Percentiles rank a stretch among this genome's conserved stretches.
phyloP scores from a whole-genome alignment of 2,329 filamentous ascomycete species.

The Piedraia hortae region DNA sequence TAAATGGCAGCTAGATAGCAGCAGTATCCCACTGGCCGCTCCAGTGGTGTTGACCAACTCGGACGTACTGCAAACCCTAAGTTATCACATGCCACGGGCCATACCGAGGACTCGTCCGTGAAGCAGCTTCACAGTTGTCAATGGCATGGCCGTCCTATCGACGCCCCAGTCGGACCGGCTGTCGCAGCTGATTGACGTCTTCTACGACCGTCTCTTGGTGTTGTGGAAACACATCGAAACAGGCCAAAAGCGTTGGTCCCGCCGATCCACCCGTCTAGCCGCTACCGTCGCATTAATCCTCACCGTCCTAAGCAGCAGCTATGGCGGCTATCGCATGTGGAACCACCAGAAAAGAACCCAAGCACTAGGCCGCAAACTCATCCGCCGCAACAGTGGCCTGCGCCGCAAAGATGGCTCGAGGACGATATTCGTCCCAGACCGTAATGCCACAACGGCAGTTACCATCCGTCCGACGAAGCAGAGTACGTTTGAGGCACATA shows the following conservation, averaged over 20 bases:
- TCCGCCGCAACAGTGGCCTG: constrained; percentile 67
- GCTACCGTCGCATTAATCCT: constrained; percentile 49
- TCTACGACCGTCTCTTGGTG: constrained; percentile 18
- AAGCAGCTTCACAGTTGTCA: too few species aligned
- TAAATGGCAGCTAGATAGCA: too few species aligned
- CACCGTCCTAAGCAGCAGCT: constrained; percentile 52
- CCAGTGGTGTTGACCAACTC: too few species aligned
- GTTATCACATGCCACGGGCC: too few species aligned
- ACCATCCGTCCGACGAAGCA: constrained; percentile 72
- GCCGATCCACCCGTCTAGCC: constrained; percentile 43
- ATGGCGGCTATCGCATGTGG: constrained; percentile 58
- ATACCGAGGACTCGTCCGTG: too few species aligned
- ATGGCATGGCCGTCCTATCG: constrained; percentile 59
- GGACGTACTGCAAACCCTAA: too few species aligned
- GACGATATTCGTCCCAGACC: constrained; percentile 86
- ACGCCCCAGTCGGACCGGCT: constrained; percentile 28
- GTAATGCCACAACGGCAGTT: constrained; percentile 66
- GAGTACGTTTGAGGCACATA: constrained; percentile 87
- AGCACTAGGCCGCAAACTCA: constrained; percentile 53
- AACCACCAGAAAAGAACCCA: constrained; percentile 44
- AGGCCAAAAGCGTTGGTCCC: constrained; percentile 23
- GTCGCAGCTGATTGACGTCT: constrained; percentile 10
- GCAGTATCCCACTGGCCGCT: too few species aligned
- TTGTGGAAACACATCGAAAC: constrained; percentile 21
- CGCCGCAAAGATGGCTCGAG: constrained; percentile 85